phyloP scores from a whole-genome alignment of 139 green algal species.

The Pleodorina starrii region DNA sequence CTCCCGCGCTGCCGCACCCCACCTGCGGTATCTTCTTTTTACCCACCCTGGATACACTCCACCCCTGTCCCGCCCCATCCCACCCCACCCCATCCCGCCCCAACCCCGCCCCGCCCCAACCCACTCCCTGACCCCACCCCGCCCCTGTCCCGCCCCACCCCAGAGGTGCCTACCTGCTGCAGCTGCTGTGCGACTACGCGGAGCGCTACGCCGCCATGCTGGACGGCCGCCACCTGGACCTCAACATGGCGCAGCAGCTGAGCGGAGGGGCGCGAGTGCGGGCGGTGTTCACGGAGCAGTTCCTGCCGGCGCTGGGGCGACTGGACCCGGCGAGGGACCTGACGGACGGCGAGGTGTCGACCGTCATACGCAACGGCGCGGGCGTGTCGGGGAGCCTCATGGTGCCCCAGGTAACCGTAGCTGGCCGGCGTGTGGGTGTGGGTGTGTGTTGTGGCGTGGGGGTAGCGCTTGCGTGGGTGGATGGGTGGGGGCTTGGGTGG shows the following conservation, averaged over 20 bases:
- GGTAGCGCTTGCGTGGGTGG: not conserved
- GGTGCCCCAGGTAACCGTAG: conserved; percentile 17
- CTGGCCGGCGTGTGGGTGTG: not conserved
- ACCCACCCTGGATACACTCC: too few species aligned
- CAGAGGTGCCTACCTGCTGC: conserved; percentile 80
- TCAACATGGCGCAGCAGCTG: conserved; percentile 48
- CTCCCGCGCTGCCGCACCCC: too few species aligned
- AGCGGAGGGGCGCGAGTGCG: conserved; percentile 29
- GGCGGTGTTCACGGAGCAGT: conserved; percentile 50
- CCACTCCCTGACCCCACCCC: too few species aligned
- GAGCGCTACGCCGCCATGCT: conserved; percentile 86
- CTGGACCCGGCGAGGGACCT: conserved; percentile 80
- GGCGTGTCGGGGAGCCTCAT: conserved; percentile 78
- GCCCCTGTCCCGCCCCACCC: too few species aligned
- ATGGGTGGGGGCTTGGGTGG: too few species aligned
- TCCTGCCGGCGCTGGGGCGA: conserved; percentile 15
- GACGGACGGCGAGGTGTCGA: conserved; percentile 90
- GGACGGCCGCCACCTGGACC: conserved; percentile 79
- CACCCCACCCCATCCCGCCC: too few species aligned
- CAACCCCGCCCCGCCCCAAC: too few species aligned
- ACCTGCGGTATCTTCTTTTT: too few species aligned
- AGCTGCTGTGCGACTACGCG: conserved; percentile 89
- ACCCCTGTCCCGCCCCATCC: too few species aligned
- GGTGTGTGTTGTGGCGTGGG: not conserved
- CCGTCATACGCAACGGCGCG: conserved; percentile 93